Base-by-base conservation (phyloP, 441 rosid species). In the Croton setiger region DNA sequence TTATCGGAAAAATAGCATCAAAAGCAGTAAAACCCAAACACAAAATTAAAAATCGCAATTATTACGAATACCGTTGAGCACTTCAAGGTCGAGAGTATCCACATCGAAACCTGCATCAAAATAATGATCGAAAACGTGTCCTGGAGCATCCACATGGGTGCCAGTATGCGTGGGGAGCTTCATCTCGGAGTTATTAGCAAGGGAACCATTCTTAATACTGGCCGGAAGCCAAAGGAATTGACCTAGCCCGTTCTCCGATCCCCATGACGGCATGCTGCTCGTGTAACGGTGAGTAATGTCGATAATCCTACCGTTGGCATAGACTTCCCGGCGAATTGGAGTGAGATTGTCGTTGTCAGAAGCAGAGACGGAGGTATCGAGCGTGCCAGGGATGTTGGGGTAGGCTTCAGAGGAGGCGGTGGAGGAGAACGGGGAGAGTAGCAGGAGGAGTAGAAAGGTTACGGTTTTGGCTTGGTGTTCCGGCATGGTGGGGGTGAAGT, bases 121-220 rank as follows among this genome's bases (percentile, higher is more conserved):
- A 47, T 85, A 88, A 10, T 79, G 71, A 63, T 87, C 85, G 64
- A 65, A 81, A 64, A 81, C 72, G 57, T 88, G 91, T 36, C 88
- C 85, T 0, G 91, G 88, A 1, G 87, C 86, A 47, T 88, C 90
- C 8, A 85, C 86, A 60, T 88, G 91, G 5, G 91, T 88, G 43
- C 87, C 91, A 8, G 81, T 75, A 74, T 85, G 91, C 14, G 78
- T 69, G 31, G 80, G 76, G 44, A 86, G 71, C 78, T 82, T 84
- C 66, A 81, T 76, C 48, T 45, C 80, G 9, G 89, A 83, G 15
- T 12, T 52, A 63, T 88, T 86, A 23, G 79, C 72, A 0, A 45
- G 7, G 2, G 87, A 80, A 3, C 90, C 93, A 7, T 88, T 83
- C 72, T 83, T 83, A 64, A 85, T 86, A 78, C 88, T 85, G 4